A percentile compares a stretch with the other conserved stretches of the same genome.
phyloP scores from a whole-genome alignment of 805 yeast species.

The Ogataea ramenticola region DNA sequence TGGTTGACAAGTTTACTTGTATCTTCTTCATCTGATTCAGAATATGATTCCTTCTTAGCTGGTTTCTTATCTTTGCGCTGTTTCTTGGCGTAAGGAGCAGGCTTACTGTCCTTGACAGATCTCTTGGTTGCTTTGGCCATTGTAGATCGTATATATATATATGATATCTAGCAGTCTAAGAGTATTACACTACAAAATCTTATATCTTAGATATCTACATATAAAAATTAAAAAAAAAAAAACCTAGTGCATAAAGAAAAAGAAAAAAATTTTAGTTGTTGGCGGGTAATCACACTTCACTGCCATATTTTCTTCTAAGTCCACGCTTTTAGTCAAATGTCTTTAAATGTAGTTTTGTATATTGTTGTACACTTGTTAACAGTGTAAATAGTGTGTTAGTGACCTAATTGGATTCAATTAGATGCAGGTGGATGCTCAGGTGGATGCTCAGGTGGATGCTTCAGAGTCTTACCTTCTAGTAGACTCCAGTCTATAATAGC shows the following conservation, averaged over 20 bases:
- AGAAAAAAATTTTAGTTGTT: not conserved
- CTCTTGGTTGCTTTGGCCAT: not conserved
- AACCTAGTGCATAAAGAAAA: not conserved
- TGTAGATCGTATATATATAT: not conserved
- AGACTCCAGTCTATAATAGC: conserved; percentile 21
- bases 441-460: no score
- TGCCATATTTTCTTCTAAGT: no score
- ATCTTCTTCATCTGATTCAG: not conserved
- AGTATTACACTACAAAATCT: no score
- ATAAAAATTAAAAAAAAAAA: no score
- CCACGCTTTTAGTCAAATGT: no score
- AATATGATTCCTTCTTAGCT: not conserved
- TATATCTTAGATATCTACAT: no score
- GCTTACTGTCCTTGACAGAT: not conserved
- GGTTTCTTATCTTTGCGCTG: not conserved
- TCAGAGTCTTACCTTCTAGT: conserved; percentile 9
- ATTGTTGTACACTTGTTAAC: no score
- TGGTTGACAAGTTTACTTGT: conserved; percentile 33
- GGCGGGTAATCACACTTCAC: not conserved
- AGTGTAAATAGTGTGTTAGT: no score
- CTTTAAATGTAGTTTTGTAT: no score
- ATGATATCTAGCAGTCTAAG: no score
- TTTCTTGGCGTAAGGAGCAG: conserved; percentile 1
- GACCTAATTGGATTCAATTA: no score
- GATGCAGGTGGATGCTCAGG: no score